A percentile compares a stretch with the other conserved stretches of the same genome.
These are phyloP conservation scores for Lobulomyces angularis DNA, from an alignment of 192 early-diverging fungal genomes.

Conservation along the genomic window DNA sequence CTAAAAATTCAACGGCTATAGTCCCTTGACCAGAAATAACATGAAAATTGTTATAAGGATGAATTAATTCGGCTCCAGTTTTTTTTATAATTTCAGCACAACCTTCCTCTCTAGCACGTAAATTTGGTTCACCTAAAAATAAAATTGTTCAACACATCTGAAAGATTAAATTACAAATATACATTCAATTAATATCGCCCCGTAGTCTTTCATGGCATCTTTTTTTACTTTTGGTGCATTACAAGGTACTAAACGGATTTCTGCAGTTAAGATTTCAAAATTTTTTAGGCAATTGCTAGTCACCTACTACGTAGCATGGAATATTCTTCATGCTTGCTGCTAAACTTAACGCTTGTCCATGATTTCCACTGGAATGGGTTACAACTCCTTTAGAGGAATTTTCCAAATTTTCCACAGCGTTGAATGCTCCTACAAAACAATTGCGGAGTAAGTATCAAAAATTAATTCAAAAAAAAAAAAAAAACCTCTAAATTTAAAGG, in stretches of 20 bases:
- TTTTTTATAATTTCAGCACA: constrained; percentile 12
- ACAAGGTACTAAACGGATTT: neutral
- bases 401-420: constrained; percentile 23
- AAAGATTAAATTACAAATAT: no score
- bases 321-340: constrained; percentile 30
- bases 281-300: constrained; percentile 3
- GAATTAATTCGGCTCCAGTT: constrained; percentile 37
- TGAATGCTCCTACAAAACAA: constrained; percentile 44
- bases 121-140: constrained; percentile 28
- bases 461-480: no score
- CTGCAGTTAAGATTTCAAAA: neutral
- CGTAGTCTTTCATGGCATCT: constrained; percentile 36
- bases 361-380: constrained; percentile 37
- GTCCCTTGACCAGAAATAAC: constrained; percentile 50
- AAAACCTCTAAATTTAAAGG: constrained; percentile 46
- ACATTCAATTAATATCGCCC: constrained; percentile 33
- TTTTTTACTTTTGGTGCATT: constrained; percentile 29
- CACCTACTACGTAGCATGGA: constrained; percentile 32
- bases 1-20: constrained; percentile 33
- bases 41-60: constrained; percentile 32
- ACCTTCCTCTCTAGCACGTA: constrained; percentile 22
- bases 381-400: constrained; percentile 18
- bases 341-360: constrained; percentile 40
- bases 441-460: no score
- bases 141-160: no score